A percentile compares a stretch with the other conserved stretches of the same genome.
Evolutionary conservation across 2,329 filamentous ascomycete genomes (phyloP).

Genomic region (Cytospora piceicola): DNA sequence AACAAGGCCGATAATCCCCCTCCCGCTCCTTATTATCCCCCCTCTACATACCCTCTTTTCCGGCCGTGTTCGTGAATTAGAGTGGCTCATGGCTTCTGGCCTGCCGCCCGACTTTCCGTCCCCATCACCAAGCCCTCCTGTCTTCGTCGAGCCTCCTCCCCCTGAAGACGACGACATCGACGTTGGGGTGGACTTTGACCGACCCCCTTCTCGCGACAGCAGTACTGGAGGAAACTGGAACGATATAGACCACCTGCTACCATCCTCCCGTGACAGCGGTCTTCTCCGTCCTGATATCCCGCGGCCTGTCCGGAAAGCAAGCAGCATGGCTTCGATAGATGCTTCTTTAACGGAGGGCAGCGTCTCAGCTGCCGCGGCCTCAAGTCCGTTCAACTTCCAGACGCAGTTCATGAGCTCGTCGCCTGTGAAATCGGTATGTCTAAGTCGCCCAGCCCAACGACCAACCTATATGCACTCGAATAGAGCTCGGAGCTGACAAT

Average conservation of each 20-base stretch:
- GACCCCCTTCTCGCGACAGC: slow-evolving; percentile 34
- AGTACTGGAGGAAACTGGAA: slow-evolving; percentile 31
- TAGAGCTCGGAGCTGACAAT: slow-evolving; percentile 20
- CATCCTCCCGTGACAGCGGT: slow-evolving; percentile 27
- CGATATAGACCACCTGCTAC: slow-evolving; percentile 28
- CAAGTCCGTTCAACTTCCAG: slow-evolving; percentile 92
- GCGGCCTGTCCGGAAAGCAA: slow-evolving; percentile 36
- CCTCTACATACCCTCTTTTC: slow-evolving; percentile 4
- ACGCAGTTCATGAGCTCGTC: slow-evolving; percentile 76
- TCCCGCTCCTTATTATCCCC: neutral
- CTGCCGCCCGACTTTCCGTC: slow-evolving; percentile 63
- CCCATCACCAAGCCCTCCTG: slow-evolving; percentile 67
- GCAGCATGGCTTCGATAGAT: slow-evolving; percentile 44
- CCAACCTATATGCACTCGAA: neutral
- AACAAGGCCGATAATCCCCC: slow-evolving; percentile 13
- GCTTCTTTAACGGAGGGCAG: slow-evolving; percentile 34
- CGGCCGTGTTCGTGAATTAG: slow-evolving; percentile 9
- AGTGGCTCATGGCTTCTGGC: slow-evolving; percentile 58
- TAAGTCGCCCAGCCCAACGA: neutral
- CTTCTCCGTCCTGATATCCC: slow-evolving; percentile 36
- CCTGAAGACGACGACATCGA: slow-evolving; percentile 37
- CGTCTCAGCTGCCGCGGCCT: slow-evolving; percentile 35
- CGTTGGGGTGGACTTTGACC: slow-evolving; percentile 35
- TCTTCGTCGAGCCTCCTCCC: slow-evolving; percentile 49
- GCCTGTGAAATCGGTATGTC: slow-evolving; percentile 75